Conservation (phyloP, 2,329 filamentous ascomycete genomes). For the Trichoderma afroharzianum region DNA sequence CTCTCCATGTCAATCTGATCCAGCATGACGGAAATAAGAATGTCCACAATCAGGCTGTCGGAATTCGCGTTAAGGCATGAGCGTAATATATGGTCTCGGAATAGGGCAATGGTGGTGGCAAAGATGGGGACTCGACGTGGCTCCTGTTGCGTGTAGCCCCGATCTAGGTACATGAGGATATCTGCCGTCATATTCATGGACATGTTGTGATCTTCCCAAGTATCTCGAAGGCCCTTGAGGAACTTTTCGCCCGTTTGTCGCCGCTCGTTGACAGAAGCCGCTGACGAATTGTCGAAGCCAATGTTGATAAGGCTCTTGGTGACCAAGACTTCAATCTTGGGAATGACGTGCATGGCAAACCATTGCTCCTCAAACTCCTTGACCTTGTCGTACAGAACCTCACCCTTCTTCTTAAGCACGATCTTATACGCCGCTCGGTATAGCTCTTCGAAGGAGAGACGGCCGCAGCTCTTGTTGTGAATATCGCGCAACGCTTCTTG, state of each 20-base stretch:
- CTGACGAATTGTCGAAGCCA: constrained; percentile 53
- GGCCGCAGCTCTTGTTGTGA: constrained; percentile 85
- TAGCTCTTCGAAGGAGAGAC: constrained; percentile 89
- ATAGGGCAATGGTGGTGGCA: constrained; percentile 78
- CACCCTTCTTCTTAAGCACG: constrained; percentile 82
- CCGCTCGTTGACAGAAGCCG: constrained; percentile 71
- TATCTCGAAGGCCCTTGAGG: constrained; percentile 67
- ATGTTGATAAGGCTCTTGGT: constrained; percentile 61
- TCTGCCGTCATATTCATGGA: constrained; percentile 97
- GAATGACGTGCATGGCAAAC: constrained; percentile 71
- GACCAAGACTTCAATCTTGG: constrained; percentile 66
- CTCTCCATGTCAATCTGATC: constrained; percentile 92
- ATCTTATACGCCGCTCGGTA: constrained; percentile 95
- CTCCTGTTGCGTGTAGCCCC: constrained; percentile 69
- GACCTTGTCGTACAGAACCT: constrained; percentile 75
- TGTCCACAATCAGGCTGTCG: constrained; percentile 59
- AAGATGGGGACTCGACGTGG: constrained; percentile 73
- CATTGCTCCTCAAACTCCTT: constrained; percentile 77
- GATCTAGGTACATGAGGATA: constrained; percentile 96
- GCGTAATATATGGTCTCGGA: constrained; percentile 78
- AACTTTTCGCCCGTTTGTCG: constrained; percentile 80
- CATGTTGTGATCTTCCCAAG: constrained; percentile 85
- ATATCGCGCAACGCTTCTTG: constrained; percentile 78
- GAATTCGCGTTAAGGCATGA: constrained; percentile 48
- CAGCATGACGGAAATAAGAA: constrained; percentile 77